These are phyloP conservation scores for Lyophyllum atratum DNA, from an alignment of 768 basidiomycete genomes.

Conservation along the genomic window DNA sequence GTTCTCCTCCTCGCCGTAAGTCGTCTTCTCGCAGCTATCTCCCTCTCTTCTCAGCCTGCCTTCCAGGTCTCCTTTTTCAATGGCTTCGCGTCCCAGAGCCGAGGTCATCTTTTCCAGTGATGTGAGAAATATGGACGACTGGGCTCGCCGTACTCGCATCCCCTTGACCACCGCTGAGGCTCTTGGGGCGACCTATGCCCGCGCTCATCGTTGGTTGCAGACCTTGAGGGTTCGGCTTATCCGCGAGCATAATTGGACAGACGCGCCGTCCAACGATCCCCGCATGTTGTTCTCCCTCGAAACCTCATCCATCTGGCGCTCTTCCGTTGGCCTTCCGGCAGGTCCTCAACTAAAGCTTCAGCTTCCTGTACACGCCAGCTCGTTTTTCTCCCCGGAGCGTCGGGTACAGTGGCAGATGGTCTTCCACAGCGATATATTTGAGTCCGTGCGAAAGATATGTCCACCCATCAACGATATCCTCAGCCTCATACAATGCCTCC, in stretches of 20 bases:
- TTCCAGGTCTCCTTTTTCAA: slow-evolving; percentile 12
- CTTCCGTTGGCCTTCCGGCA: slow-evolving; percentile 72
- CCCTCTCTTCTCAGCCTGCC: slow-evolving; percentile 1
- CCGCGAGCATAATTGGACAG: slow-evolving; percentile 70
- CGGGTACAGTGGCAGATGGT: slow-evolving; percentile 91
- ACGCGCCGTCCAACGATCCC: slow-evolving; percentile 55
- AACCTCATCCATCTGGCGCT: slow-evolving; percentile 77
- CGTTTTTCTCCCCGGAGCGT: slow-evolving; percentile 84
- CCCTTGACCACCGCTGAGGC: slow-evolving; percentile 84
- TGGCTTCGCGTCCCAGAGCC: slow-evolving; percentile 37
- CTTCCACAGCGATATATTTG: slow-evolving; percentile 78
- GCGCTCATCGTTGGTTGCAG: slow-evolving; percentile 76
- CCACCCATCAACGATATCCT: slow-evolving; percentile 72
- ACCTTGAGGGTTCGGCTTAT: slow-evolving; percentile 64
- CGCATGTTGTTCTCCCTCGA: slow-evolving; percentile 83
- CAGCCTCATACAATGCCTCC: slow-evolving; percentile 68
- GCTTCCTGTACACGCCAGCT: slow-evolving; percentile 76
- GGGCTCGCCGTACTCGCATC: slow-evolving; percentile 78
- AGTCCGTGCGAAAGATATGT: slow-evolving; percentile 66
- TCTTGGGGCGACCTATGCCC: slow-evolving; percentile 77
- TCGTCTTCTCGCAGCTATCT: slow-evolving; percentile 10
- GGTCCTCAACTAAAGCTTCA: slow-evolving; percentile 73
- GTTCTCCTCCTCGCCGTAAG: neutral
- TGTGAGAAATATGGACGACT: slow-evolving; percentile 80
- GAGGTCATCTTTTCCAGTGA: slow-evolving; percentile 81